phyloP scores from a whole-genome alignment of 306 rosid genomes.

The Ormosia emarginata region DNA sequence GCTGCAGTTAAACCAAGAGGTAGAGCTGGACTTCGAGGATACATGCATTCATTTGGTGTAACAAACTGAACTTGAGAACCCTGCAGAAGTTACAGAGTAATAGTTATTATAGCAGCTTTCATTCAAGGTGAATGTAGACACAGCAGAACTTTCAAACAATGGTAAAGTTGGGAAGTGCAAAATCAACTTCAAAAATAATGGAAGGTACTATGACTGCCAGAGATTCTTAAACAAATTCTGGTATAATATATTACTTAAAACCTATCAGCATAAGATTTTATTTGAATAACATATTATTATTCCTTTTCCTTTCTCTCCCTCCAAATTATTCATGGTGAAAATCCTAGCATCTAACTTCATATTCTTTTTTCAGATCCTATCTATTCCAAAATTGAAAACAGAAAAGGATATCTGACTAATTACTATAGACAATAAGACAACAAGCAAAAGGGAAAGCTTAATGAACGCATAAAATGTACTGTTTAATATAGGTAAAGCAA shows the following conservation, averaged over 20 bases:
- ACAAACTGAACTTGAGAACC: slow-evolving; percentile 45
- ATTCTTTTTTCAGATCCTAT: not conserved
- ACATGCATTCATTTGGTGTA: slow-evolving; percentile 39
- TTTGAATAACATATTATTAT: not conserved
- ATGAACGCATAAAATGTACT: not conserved
- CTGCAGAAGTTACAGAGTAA: slow-evolving; percentile 42
- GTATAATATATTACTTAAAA: not conserved
- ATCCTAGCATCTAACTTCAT: not conserved
- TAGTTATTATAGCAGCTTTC: not conserved
- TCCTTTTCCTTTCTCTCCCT: not conserved
- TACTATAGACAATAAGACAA: not conserved
- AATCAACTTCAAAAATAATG: not conserved
- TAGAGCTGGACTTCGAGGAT: slow-evolving; percentile 86
- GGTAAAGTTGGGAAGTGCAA: not conserved
- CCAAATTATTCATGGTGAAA: not conserved
- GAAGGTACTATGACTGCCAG: not conserved
- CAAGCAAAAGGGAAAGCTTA: slow-evolving; percentile 4
- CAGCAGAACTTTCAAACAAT: not conserved
- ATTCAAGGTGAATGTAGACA: not conserved
- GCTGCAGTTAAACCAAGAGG: slow-evolving; percentile 84
- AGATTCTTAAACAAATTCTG: not conserved
- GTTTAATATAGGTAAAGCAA: not conserved
- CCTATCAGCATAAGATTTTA: not conserved
- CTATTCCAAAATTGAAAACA: not conserved
- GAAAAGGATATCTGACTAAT: not conserved